phyloP scores from a whole-genome alignment of 306 rosid species.

The Pyrus bretschneideri region DNA sequence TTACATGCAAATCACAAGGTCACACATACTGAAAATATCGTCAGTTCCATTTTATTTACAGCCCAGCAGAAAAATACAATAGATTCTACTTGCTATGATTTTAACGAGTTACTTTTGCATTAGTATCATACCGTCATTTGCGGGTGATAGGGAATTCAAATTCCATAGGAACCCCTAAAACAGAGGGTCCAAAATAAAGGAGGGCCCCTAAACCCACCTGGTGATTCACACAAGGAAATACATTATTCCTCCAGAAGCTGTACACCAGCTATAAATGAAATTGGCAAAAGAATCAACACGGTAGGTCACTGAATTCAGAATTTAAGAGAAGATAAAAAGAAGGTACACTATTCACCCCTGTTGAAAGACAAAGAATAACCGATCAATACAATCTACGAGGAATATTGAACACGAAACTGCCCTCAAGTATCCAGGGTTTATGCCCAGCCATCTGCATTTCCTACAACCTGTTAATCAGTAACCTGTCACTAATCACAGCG shows the following conservation, averaged over 20 bases:
- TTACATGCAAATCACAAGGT: no score
- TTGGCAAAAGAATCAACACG: neutral
- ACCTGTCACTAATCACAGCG: conserved; percentile 1
- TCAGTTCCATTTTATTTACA: neutral
- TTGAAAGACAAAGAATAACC: conserved; percentile 27
- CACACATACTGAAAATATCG: neutral
- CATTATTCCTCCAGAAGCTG: conserved; percentile 61
- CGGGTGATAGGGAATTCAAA: no score
- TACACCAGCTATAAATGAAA: conserved; percentile 5
- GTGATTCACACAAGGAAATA: neutral
- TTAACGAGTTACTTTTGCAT: no score
- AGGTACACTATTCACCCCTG: conserved; percentile 1
- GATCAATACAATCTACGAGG: conserved; percentile 10
- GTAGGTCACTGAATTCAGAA: neutral
- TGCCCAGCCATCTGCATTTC: neutral
- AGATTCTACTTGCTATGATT: no score
- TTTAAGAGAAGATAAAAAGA: neutral
- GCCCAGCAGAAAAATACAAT: neutral
- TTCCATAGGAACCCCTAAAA: no score
- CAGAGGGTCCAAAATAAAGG: neutral
- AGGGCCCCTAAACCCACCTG: no score
- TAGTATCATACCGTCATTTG: no score
- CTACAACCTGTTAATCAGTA: neutral
- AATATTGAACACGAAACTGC: neutral
- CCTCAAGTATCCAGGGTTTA: neutral